A percentile compares a stretch with the other conserved stretches of the same genome.
Conservation (phyloP, 192 early-diverging fungal genomes). For the Backusella sp. region DNA sequence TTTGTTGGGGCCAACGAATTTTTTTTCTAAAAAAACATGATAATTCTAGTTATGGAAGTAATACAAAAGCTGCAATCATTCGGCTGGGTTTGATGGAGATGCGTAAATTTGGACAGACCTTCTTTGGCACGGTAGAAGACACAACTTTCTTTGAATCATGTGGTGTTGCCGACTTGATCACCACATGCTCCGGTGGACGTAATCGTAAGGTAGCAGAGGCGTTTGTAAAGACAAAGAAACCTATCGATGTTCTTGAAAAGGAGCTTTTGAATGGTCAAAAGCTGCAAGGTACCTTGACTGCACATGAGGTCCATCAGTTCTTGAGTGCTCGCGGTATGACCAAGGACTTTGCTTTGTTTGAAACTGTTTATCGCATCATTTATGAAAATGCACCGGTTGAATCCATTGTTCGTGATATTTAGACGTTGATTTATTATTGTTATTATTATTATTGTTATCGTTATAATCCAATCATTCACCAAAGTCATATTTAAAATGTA, state of each 20-base stretch:
- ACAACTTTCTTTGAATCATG: constrained; percentile 96
- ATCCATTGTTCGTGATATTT: constrained; percentile 22
- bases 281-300: constrained; percentile 91
- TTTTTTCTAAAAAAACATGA: neutral
- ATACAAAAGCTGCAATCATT: constrained; percentile 97
- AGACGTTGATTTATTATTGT: neutral
- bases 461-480: neutral
- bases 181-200: constrained; percentile 93
- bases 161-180: constrained; percentile 96
- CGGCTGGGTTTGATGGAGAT: constrained; percentile 96
- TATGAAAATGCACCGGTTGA: constrained; percentile 58
- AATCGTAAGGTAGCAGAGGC: constrained; percentile 92
- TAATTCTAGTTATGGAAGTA: constrained; percentile 63
- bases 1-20: constrained; percentile 2
- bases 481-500: neutral
- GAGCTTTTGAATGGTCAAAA: constrained; percentile 97
- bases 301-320: constrained; percentile 85
- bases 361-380: constrained; percentile 84
- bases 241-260: constrained; percentile 84
- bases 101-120: constrained; percentile 84
- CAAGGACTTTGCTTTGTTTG: constrained; percentile 74
- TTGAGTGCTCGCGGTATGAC: constrained; percentile 51
- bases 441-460: neutral
- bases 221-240: constrained; percentile 83
- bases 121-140: constrained; percentile 76